Evolutionary conservation across 345 rosid genomes (phyloP).

Genomic region (Mercurialis annua): DNA sequence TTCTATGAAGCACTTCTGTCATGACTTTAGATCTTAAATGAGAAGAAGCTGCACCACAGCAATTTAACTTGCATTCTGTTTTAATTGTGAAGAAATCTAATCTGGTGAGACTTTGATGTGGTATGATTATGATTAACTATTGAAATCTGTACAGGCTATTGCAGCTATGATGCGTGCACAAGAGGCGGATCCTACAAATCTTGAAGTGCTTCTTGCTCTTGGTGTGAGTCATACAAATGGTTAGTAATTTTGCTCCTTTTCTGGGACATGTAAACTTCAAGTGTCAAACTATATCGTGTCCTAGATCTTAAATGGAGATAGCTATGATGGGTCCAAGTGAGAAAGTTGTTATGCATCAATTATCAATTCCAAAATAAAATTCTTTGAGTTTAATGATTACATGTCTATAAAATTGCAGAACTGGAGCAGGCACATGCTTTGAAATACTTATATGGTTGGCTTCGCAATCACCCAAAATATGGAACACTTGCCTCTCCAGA

Average conservation of each 20-base stretch:
- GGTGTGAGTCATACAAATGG: constrained; percentile 99
- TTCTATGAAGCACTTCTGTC: background rate
- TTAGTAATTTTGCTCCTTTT: constrained; percentile 36
- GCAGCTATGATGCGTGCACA: constrained; percentile 99
- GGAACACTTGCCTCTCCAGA: constrained; percentile 65
- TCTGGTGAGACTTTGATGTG: background rate
- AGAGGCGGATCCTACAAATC: constrained; percentile 89
- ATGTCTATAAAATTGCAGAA: constrained; percentile 46
- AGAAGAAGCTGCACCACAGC: background rate
- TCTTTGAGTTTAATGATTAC: background rate
- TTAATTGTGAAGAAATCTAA: background rate
- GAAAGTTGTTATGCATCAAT: background rate
- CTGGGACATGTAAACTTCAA: background rate
- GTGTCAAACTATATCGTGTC: constrained; percentile 2
- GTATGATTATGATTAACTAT: constrained; percentile 8
- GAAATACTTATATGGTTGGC: constrained; percentile 91
- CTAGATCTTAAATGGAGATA: background rate
- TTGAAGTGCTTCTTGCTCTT: constrained; percentile 98
- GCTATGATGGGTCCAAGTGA: background rate
- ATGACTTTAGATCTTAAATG: background rate
- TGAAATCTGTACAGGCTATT: constrained; percentile 68
- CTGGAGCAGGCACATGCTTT: constrained; percentile 95
- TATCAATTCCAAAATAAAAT: background rate
- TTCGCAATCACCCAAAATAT: constrained; percentile 81
- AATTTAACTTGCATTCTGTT: background rate